phyloP scores from a whole-genome alignment of 176 grass and related monocot species.

The Areca catechu region DNA sequence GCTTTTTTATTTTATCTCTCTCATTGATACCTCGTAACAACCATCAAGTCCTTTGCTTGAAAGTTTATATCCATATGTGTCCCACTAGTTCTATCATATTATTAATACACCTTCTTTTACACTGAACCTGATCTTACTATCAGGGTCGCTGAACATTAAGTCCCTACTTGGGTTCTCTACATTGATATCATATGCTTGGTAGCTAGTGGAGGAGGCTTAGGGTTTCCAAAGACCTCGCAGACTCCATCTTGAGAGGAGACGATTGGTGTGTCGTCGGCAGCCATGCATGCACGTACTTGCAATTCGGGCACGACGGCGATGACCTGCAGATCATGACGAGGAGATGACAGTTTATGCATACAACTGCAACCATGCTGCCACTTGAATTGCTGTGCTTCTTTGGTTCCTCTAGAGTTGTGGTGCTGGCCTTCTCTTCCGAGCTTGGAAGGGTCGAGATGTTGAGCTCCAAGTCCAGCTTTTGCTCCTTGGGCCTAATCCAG shows the following conservation, averaged over 20 bases:
- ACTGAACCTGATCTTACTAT: slow-evolving; percentile 15
- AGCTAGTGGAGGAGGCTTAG: slow-evolving; percentile 83
- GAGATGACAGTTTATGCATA: slow-evolving; percentile 76
- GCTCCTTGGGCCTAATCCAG: slow-evolving; percentile 66
- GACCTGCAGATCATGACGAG: slow-evolving; percentile 80
- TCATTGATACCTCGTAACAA: slow-evolving; percentile 33
- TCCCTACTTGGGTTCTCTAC: slow-evolving; percentile 26
- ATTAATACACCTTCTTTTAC: slow-evolving; percentile 28
- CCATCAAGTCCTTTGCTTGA: background rate
- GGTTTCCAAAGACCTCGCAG: slow-evolving; percentile 52
- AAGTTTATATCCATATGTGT: slow-evolving; percentile 23
- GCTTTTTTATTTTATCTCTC: slow-evolving; percentile 34
- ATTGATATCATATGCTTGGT: slow-evolving; percentile 7
- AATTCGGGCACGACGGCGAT: slow-evolving; percentile 83
- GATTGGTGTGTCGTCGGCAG: background rate
- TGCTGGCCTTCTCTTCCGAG: background rate
- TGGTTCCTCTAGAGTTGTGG: slow-evolving; percentile 17
- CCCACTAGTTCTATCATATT: slow-evolving; percentile 11
- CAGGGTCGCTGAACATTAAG: slow-evolving; percentile 6
- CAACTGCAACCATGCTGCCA: slow-evolving; percentile 70
- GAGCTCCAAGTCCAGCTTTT: slow-evolving; percentile 68
- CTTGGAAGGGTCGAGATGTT: slow-evolving; percentile 36
- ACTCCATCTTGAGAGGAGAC: slow-evolving; percentile 22
- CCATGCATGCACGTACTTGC: slow-evolving; percentile 65
- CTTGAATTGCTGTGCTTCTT: slow-evolving; percentile 14